Evolutionary conservation across 1,139 yeast genomes (phyloP), one percentile per base, ranked within the genome.

Genomic region (Yamadazyma siamensis): DNA sequence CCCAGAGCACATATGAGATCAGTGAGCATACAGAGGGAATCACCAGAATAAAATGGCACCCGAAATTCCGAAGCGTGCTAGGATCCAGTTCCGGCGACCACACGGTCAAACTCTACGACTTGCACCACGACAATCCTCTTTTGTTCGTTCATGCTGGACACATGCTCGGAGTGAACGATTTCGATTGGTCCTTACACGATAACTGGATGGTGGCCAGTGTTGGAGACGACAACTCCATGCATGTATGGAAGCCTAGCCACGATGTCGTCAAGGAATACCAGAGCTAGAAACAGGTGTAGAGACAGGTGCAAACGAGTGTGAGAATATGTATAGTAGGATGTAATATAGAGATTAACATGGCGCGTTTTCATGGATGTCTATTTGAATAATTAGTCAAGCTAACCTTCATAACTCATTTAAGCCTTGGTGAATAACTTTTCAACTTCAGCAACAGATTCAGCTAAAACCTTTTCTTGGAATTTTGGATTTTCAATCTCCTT

Each of bases 391-490:
- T 13, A 6, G 23, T 18, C 15, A 21, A 21, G 20, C 27, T 23
- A 26, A 26, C 13, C 16, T 18, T 26, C 28, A 26, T 26, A 9
- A 26, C 17, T 20, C 20, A 7, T 22, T 29, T 43, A 45, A 34
- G 49, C 67, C 58, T 65, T 66, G 36, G 72, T 61, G 44, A 89
- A 87, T 61, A 88, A 71, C 65, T 77, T 82, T 77, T 91, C 98
- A 54, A 89, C 75, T 54, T 91, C 97, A 55, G 85, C 72, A 51
- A 91, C 82, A 49, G 96, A 79, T 74, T 91, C 96, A 56, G 80
- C 75, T 63, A 91, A 82, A 40, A 87, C 83, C 65, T 71, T 83
- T 49, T 88, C 95, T 76, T 91, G 97, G 83, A 89, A 88, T 72
- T 85, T 85, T 44, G 95, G 81, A 69, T 83, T 81, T 52, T 73